Percentiles rank a stretch among this genome's conserved stretches.
Evolutionary conservation across 257 asterid genomes (phyloP).

Genomic region (Cordia subcordata): DNA sequence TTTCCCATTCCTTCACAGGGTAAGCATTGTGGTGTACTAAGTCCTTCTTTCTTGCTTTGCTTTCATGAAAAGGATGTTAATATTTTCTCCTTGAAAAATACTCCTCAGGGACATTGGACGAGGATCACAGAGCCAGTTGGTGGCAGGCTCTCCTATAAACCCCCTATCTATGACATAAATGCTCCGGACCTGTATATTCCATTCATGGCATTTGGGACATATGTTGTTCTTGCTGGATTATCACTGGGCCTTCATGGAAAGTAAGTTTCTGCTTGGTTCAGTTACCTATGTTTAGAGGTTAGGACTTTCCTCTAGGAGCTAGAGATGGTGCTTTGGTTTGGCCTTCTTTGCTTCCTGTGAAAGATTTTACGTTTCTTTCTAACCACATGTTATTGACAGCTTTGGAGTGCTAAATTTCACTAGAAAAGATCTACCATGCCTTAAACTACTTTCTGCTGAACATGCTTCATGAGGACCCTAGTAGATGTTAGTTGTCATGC

Average conservation of each 20-base stretch:
- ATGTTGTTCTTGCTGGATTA: constrained; percentile 36
- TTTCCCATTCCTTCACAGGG: constrained; percentile 29
- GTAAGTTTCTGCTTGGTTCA: constrained; percentile 17
- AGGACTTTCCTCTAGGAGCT: too few species aligned
- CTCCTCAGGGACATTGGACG: constrained; percentile 27
- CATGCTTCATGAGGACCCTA: too few species aligned
- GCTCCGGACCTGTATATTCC: constrained; percentile 36
- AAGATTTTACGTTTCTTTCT: too few species aligned
- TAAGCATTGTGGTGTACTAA: neutral
- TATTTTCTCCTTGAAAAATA: neutral
- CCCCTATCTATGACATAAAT: constrained; percentile 31
- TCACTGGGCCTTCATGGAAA: constrained; percentile 40
- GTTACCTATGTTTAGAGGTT: too few species aligned
- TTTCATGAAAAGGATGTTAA: neutral
- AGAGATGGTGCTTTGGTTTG: too few species aligned
- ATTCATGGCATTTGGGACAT: constrained; percentile 40
- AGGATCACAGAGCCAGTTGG: constrained; percentile 31
- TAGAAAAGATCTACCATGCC: too few species aligned
- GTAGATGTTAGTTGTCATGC: too few species aligned
- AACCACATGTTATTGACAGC: too few species aligned
- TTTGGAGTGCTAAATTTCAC: too few species aligned
- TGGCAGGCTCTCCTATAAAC: constrained; percentile 26
- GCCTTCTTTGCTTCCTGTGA: too few species aligned
- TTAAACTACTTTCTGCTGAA: too few species aligned
- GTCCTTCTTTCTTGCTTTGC: neutral